These are phyloP conservation scores for Pestalotiopsis sp. DNA, from an alignment of 2,329 filamentous ascomycete species.

Conservation along the genomic window DNA sequence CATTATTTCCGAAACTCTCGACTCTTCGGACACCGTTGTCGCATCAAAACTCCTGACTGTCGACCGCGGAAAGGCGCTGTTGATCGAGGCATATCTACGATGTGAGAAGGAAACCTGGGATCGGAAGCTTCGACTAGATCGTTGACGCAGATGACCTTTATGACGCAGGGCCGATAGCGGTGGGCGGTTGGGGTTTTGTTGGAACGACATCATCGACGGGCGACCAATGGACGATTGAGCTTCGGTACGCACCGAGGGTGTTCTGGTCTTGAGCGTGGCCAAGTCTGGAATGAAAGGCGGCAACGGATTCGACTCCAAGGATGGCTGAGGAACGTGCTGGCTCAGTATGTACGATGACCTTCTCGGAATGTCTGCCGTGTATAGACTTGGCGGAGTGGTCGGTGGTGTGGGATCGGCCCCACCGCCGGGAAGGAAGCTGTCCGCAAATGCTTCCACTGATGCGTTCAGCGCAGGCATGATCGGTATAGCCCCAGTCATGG, in stretches of 20 bases:
- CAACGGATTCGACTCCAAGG: slow-evolving; percentile 41
- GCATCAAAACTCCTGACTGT: slow-evolving; percentile 65
- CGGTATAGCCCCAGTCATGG: slow-evolving; percentile 54
- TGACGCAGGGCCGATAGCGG: slow-evolving; percentile 36
- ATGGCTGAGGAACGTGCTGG: slow-evolving; percentile 43
- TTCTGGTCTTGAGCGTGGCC: slow-evolving; percentile 38
- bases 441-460: slow-evolving; percentile 57
- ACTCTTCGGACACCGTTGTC: slow-evolving; percentile 56
- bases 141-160: slow-evolving; percentile 43
- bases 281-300: slow-evolving; percentile 53
- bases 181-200: slow-evolving; percentile 33
- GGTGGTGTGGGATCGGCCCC: slow-evolving; percentile 61
- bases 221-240: slow-evolving; percentile 34
- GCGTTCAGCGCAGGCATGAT: slow-evolving; percentile 45
- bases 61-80: slow-evolving; percentile 56
- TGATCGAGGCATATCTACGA: slow-evolving; percentile 62
- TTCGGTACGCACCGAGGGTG: slow-evolving; percentile 28
- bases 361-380: slow-evolving; percentile 46
- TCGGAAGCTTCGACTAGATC: slow-evolving; percentile 51
- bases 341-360: slow-evolving; percentile 60
- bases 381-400: slow-evolving; percentile 57
- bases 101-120: slow-evolving; percentile 56
- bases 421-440: slow-evolving; percentile 51
- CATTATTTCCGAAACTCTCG: slow-evolving; percentile 48
- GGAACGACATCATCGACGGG: slow-evolving; percentile 30